Evolutionary conservation across 768 basidiomycete species (phyloP).

Genomic region (Lactarius hengduanensis): DNA sequence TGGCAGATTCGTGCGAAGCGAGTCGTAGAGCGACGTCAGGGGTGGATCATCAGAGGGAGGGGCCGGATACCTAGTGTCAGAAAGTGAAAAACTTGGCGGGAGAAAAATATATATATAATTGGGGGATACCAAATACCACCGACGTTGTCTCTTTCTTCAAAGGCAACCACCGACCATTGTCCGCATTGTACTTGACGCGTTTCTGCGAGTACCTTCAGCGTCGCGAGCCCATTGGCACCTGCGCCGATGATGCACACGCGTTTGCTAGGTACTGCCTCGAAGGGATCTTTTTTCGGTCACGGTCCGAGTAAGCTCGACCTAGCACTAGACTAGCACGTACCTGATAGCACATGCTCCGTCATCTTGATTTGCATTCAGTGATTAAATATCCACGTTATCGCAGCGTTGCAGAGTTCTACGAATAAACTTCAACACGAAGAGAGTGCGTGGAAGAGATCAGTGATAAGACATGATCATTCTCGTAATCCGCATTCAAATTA

Average conservation of each 20-base stretch:
- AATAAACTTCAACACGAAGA: not conserved
- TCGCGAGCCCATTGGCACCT: conserved; percentile 71
- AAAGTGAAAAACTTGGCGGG: not conserved
- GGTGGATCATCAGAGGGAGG: conserved; percentile 52
- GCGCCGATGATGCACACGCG: conserved; percentile 72
- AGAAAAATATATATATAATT: no score
- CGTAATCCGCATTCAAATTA: not conserved
- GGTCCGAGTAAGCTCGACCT: not conserved
- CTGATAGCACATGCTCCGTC: conserved; percentile 5
- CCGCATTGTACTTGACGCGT: conserved; percentile 54
- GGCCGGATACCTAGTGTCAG: conserved; percentile 50
- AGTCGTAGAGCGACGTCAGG: conserved; percentile 71
- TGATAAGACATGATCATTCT: not conserved
- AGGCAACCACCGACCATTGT: conserved; percentile 61
- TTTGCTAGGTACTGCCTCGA: conserved; percentile 26
- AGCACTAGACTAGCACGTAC: conserved; percentile 2
- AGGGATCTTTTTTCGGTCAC: not conserved
- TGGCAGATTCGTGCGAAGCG: conserved; percentile 78
- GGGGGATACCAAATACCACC: conserved; percentile 74
- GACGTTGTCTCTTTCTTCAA: conserved; percentile 61
- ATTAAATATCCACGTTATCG: not conserved
- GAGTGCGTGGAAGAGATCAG: not conserved
- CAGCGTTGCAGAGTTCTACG: not conserved
- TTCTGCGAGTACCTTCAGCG: conserved; percentile 63
- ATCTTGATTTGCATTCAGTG: not conserved